Conservation (phyloP, 345 rosid genomes). For the Stellera chamaejasme region DNA sequence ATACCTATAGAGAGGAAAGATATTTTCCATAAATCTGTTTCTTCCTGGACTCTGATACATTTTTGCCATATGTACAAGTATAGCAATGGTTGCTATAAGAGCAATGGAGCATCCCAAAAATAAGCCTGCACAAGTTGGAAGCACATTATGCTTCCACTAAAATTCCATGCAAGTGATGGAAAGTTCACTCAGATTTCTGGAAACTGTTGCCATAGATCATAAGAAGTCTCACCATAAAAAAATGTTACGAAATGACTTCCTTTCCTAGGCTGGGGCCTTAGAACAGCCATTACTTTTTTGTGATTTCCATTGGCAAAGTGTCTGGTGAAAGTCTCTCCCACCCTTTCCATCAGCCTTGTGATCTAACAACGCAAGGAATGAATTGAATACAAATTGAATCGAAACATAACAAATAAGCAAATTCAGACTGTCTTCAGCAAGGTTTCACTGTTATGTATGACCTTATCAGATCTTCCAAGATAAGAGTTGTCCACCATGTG, state of each 20-base stretch:
- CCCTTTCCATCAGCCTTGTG: conserved; percentile 50
- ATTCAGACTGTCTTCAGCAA: background rate
- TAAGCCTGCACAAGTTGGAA: conserved; percentile 32
- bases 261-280: conserved; percentile 47
- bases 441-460: conserved; percentile 4
- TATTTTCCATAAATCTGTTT: conserved; percentile 54
- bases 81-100: conserved; percentile 40
- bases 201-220: background rate
- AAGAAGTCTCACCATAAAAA: conserved; percentile 37
- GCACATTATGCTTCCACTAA: background rate
- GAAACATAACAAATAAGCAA: too few relatives aligned
- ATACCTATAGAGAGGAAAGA: conserved; percentile 75
- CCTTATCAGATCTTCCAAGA: conserved; percentile 72
- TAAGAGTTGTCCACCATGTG: conserved; percentile 57
- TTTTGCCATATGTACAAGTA: conserved; percentile 44
- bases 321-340: conserved; percentile 54
- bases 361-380: conserved; percentile 25
- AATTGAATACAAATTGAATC: background rate
- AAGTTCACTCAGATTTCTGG: background rate
- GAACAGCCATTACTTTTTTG: conserved; percentile 47
- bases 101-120: conserved; percentile 60
- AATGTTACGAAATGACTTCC: conserved; percentile 67
- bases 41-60: conserved; percentile 36
- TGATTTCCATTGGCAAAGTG: conserved; percentile 76
- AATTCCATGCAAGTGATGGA: background rate